These are phyloP conservation scores for Pseudogymnoascus verrucosus DNA, from an alignment of 2,329 filamentous ascomycete genomes.

Conservation along the genomic window DNA sequence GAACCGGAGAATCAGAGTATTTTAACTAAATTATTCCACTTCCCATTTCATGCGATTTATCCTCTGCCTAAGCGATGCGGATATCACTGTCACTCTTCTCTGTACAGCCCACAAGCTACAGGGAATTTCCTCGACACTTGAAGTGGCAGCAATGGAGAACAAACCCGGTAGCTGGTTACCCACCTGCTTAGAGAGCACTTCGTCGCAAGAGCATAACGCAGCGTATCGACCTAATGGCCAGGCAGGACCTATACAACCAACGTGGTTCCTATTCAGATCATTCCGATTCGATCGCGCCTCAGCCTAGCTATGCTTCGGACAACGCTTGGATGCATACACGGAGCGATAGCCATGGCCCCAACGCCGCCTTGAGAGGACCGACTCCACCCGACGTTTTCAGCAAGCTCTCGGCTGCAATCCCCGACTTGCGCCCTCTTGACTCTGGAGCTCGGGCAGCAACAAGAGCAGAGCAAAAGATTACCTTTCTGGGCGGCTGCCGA, in stretches of 20 bases:
- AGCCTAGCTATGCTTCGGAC: background rate
- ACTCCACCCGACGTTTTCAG: background rate
- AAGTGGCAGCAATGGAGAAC: background rate
- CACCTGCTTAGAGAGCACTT: background rate
- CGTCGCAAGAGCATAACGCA: background rate
- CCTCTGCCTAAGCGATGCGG: background rate
- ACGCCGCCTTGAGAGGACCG: background rate
- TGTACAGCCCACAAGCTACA: background rate
- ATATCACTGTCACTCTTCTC: background rate
- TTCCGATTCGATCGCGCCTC: background rate
- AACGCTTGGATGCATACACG: background rate
- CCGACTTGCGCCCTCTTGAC: background rate
- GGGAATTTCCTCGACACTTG: background rate
- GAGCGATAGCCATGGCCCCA: background rate
- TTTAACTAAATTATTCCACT: background rate
- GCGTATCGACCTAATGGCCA: background rate
- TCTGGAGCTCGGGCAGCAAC: background rate
- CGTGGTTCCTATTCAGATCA: background rate
- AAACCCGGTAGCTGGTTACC: background rate
- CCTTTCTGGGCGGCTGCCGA: conserved; percentile 50
- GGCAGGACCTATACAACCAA: background rate
- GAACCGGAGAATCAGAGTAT: background rate
- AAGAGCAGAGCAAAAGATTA: conserved; percentile 12
- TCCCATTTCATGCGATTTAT: background rate
- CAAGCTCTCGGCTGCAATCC: background rate